Percentiles rank a stretch among this genome's conserved stretches.
phyloP scores from a whole-genome alignment of 768 basidiomycete genomes.

The Xerocomellus dryophilus region DNA sequence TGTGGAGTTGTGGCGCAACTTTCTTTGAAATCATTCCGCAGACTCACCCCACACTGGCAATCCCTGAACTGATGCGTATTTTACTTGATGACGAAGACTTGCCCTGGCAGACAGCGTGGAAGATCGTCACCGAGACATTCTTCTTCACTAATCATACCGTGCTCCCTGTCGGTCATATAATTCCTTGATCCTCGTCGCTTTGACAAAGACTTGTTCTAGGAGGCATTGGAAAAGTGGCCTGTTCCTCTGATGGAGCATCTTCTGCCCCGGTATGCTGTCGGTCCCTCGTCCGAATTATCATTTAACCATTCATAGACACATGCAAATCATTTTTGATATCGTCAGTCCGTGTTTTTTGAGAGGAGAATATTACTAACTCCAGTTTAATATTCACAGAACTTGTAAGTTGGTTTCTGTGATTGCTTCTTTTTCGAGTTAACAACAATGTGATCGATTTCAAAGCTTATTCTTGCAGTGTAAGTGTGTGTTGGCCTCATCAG shows the following conservation, averaged over 20 bases:
- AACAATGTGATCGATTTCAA: neutral
- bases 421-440: neutral
- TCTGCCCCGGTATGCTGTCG: conserved; percentile 59
- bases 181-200: neutral
- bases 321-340: conserved; percentile 92
- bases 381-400: conserved; percentile 32
- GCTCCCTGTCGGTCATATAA: conserved; percentile 57
- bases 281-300: neutral
- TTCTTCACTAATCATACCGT: conserved; percentile 97
- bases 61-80: conserved; percentile 93
- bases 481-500: conserved; percentile 6
- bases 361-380: conserved; percentile 16
- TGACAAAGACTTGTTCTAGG: conserved; percentile 37
- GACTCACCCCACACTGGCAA: conserved; percentile 94
- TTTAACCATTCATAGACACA: conserved; percentile 46
- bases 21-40: conserved; percentile 29
- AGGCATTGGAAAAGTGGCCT: conserved; percentile 90
- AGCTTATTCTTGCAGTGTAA: conserved; percentile 66
- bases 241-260: conserved; percentile 83
- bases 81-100: conserved; percentile 90
- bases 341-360: conserved; percentile 41
- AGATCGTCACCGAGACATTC: conserved; percentile 84
- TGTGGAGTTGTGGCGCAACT: neutral
- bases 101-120: conserved; percentile 82
- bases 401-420: conserved; percentile 20